Evolutionary conservation across 768 basidiomycete genomes (phyloP), one percentile per base, ranked within the genome.

Genomic region (Antrodiella citrinella): DNA sequence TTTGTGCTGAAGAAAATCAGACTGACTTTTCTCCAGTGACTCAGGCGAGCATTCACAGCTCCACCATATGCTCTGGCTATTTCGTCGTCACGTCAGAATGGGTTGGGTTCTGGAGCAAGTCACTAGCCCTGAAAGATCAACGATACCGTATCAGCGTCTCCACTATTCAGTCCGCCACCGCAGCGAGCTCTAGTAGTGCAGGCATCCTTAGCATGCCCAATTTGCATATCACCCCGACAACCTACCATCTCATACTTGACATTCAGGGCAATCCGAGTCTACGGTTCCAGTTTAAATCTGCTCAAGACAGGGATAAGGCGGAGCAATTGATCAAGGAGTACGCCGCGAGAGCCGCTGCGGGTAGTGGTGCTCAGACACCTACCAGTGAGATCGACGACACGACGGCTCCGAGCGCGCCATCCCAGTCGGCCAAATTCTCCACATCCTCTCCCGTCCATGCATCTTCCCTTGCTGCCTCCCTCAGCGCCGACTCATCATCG

Each of bases 61-160:
- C 59, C 15, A 59, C 74, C 4, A 55, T 62, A 4, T 69, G 67
- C 3, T 55, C 63, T 7, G 77, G 77, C 7, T 70, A 69, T 49
- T 65, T 79, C 44, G 70, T 72, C 19, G 57, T 78, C 13, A 67
- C 71, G 1, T 58, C 62, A 1, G 57, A 64, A 35, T 69, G 67
- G 52, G 49, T 78, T 23, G 67, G 70, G 24, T 77, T 76, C 62
- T 77, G 74, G 75, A 67, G 69, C 54, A 72, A 72, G 56, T 69
- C 64, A 47, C 59, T 72, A 18, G 65, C 69, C 15, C 62, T 63
- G 41, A 48, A 54, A 22, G 68, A 74, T 52, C 52, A 72, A 23
- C 61, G 62, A 43, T 72, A 75, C 52, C 78, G 77, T 9, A 64
- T 79, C 55, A 65, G 70, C 4, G 51, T 71, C 21, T 59, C 65